Percentiles rank a stretch among this genome's conserved stretches.
Conservation (phyloP, 2,329 filamentous ascomycete species). For the Elsinoe perseae region DNA sequence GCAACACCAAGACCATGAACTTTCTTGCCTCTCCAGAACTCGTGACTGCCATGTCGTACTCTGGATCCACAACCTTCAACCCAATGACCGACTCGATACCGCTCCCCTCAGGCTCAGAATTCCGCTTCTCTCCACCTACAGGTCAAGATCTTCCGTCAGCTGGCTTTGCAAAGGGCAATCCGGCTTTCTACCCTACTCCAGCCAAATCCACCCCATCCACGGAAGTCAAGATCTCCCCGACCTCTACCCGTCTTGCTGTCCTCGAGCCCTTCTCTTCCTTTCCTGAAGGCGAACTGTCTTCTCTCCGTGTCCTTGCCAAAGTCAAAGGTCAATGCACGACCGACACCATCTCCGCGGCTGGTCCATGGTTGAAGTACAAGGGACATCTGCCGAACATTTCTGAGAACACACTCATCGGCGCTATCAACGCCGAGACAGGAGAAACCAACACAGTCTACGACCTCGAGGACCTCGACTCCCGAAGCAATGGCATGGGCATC, state of each 20-base stretch:
- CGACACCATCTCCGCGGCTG: constrained; percentile 94
- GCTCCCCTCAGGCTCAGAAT: constrained; percentile 70
- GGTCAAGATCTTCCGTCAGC: constrained; percentile 55
- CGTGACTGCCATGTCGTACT: constrained; percentile 92
- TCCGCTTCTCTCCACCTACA: constrained; percentile 72
- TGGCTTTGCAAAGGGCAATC: constrained; percentile 75
- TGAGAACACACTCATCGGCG: constrained; percentile 94
- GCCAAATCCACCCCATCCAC: constrained; percentile 63
- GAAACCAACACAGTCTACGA: constrained; percentile 93
- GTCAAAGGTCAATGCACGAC: constrained; percentile 97
- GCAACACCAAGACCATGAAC: constrained; percentile 96
- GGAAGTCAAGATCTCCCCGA: constrained; percentile 70
- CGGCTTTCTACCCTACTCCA: constrained; percentile 63
- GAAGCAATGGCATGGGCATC: constrained; percentile 49
- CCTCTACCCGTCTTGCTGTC: constrained; percentile 81
- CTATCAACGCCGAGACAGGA: constrained; percentile 81
- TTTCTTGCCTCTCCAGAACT: constrained; percentile 95
- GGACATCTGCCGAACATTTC: constrained; percentile 96
- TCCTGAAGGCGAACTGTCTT: constrained; percentile 64
- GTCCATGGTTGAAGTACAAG: constrained; percentile 98
- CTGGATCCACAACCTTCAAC: constrained; percentile 87
- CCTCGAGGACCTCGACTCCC: constrained; percentile 59
- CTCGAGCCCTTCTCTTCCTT: constrained; percentile 87
- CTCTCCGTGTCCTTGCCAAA: constrained; percentile 85
- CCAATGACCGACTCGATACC: constrained; percentile 79